These are phyloP conservation scores for Auriscalpium vulgare DNA, from an alignment of 768 basidiomycete species.

Conservation along the genomic window DNA sequence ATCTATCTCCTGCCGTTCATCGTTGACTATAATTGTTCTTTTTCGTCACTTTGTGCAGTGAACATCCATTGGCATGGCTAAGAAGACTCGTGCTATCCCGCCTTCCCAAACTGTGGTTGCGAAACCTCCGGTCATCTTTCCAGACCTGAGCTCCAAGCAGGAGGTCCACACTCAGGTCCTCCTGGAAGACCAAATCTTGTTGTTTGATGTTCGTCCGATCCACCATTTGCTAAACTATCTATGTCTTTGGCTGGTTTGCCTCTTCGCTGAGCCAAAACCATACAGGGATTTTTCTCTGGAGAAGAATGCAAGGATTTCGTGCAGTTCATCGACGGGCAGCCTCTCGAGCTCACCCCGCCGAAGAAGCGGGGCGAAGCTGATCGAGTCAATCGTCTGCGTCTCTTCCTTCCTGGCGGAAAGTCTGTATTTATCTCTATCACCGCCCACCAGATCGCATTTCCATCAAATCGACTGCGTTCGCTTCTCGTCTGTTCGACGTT, in stretches of 20 bases:
- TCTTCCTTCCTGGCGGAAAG: not conserved
- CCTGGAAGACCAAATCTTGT: conserved; percentile 57
- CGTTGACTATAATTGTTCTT: no score
- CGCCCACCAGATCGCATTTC: conserved; percentile 49
- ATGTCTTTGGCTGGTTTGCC: not conserved
- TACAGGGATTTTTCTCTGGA: conserved; percentile 46
- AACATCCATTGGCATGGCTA: not conserved
- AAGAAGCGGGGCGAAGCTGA: conserved; percentile 69
- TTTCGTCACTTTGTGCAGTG: no score
- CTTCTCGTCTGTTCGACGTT: conserved; percentile 38
- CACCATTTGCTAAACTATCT: no score
- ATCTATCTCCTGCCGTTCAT: not conserved
- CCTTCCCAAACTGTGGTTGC: not conserved
- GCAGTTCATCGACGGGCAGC: conserved; percentile 50
- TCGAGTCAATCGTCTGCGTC: conserved; percentile 56
- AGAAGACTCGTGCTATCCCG: not conserved
- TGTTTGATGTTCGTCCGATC: conserved; percentile 42
- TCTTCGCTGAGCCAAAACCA: not conserved
- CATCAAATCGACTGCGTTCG: conserved; percentile 50
- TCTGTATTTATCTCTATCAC: not conserved
- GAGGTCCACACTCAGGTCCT: conserved; percentile 21
- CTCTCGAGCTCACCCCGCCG: conserved; percentile 59
- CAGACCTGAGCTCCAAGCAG: not conserved
- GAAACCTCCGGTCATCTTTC: not conserved
- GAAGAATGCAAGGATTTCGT: conserved; percentile 56